Evolutionary conservation across 306 rosid genomes (phyloP).

Genomic region (Cucurbita moschata): DNA sequence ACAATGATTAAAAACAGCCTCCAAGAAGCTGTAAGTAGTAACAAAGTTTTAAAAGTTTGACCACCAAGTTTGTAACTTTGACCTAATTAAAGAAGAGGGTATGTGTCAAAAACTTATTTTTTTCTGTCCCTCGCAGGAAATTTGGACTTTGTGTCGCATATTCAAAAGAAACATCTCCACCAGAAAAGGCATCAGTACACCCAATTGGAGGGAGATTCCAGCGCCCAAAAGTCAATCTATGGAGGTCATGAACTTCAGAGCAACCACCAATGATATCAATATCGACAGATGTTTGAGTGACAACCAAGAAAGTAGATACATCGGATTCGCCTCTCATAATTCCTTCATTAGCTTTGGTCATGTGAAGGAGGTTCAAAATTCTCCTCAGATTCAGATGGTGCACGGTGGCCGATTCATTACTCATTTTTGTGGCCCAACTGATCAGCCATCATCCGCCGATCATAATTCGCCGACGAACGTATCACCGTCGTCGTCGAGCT

Average conservation of each 20-base stretch:
- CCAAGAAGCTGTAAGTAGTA: slow-evolving; percentile 55
- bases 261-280: not conserved
- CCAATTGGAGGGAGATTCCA: slow-evolving; percentile 32
- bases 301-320: not conserved
- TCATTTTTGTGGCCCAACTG: not conserved
- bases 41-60: not conserved
- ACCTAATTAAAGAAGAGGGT: not conserved
- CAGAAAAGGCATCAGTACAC: slow-evolving; percentile 23
- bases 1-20: not conserved
- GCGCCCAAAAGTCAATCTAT: slow-evolving; percentile 14
- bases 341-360: slow-evolving; percentile 13
- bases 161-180: slow-evolving; percentile 49
- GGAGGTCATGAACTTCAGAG: slow-evolving; percentile 1
- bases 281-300: not conserved
- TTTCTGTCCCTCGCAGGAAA: slow-evolving; percentile 38
- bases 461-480: slow-evolving; percentile 8
- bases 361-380: slow-evolving; percentile 12
- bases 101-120: not conserved
- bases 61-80: not conserved
- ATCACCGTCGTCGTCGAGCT: slow-evolving; percentile 20
- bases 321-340: not conserved
- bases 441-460: not conserved
- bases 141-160: slow-evolving; percentile 87
- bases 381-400: not conserved
- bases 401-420: slow-evolving; percentile 6